Evolutionary conservation across 2,329 filamentous ascomycete species (phyloP).

Genomic region (Paecilomyces fulvus): DNA sequence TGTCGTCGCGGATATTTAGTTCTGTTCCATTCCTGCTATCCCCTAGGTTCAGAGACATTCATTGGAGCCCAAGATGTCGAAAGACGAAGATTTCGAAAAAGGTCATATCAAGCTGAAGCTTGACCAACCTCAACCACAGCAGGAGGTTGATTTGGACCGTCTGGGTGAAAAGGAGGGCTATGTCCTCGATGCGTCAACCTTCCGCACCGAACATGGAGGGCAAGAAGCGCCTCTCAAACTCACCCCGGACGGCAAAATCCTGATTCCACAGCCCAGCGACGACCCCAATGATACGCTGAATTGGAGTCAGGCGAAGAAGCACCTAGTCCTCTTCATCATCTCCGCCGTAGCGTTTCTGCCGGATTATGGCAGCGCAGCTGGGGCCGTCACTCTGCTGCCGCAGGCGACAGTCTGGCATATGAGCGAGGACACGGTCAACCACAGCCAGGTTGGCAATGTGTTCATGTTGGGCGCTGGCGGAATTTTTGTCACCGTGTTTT

Average conservation of each 20-base stretch:
- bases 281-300: conserved; percentile 33
- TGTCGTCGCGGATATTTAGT: background rate
- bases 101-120: background rate
- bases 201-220: conserved; percentile 10
- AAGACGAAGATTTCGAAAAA: background rate
- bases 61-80: background rate
- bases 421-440: conserved; percentile 30
- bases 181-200: conserved; percentile 21
- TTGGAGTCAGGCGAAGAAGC: conserved; percentile 26
- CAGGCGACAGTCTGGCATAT: conserved; percentile 27
- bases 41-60: background rate
- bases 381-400: conserved; percentile 31
- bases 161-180: conserved; percentile 22
- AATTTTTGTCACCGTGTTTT: conserved; percentile 31
- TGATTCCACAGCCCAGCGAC: conserved; percentile 31
- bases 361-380: conserved; percentile 36
- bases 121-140: background rate
- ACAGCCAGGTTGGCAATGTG: conserved; percentile 34
- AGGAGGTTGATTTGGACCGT: conserved; percentile 4
- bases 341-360: conserved; percentile 30
- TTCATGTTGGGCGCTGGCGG: conserved; percentile 39
- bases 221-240: conserved; percentile 17
- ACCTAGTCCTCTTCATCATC: conserved; percentile 30
- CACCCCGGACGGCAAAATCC: conserved; percentile 25
- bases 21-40: background rate